Base-by-base conservation (phyloP, 2,329 filamentous ascomycete species). In the Colletotrichum gigasporum region DNA sequence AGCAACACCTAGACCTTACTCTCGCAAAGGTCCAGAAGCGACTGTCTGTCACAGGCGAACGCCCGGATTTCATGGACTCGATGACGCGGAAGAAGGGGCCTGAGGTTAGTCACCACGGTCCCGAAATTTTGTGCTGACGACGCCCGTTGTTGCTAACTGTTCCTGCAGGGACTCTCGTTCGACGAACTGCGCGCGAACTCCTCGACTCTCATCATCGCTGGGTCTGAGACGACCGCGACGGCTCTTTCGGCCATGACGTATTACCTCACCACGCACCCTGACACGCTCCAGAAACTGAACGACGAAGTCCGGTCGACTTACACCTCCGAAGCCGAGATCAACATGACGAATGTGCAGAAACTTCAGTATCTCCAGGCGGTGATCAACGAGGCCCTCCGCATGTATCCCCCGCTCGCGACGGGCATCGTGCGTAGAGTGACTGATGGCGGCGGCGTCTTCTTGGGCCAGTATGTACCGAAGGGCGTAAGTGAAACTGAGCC, bases 351-450 rank as follows among this genome's bases (percentile, higher is more conserved):
- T 4, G 70, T 75, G 3, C 65, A 70, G 37, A 64, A 69, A 7
- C 69, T 81, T 0, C 54, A 69, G 1, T 82, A 81, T 45, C 70
- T 83, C 47, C 67, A 73, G 10, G 80, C 79, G 1, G 73, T 70
- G 34, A 64, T 83, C 11, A 72, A 81, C 2, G 82, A 84, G 69
- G 71, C 70, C 3, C 69, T 84, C 42, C 72, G 82, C 11, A 65
- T 80, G 14, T 82, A 78, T 51, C 77, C 79, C 7, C 70, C 69
- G 2, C 66, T 67, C 4, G 53, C 67, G 42, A 68, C 57, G 9
- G 69, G 65, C 7, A 56, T 73, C 12, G 69, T 69, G 5, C 61
- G 78, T 1, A 58, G 72, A 22, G 69, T 71, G 1, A 70, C 73
- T 14, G 63, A 66, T 20, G 74, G 73, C 3, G 79, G 79, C 3